Evolutionary conservation across 371 early-diverging fungal genomes (phyloP).

Genomic region (Gilbertella persicaria): DNA sequence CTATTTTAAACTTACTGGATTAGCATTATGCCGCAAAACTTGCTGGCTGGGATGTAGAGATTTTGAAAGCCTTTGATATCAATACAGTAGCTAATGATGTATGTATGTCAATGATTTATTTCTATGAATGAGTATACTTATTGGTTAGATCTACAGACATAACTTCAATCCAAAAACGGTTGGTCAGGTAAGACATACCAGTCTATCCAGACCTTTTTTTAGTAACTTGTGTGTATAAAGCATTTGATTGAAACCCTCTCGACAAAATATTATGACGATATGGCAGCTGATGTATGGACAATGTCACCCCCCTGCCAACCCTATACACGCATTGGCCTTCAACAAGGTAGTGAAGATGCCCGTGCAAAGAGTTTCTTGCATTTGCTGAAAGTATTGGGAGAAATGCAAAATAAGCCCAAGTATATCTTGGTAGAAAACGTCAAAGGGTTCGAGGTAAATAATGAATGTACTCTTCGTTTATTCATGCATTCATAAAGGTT

Average conservation of each 20-base stretch:
- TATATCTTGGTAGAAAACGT: constrained; percentile 85
- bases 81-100: constrained; percentile 80
- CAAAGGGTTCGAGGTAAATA: constrained; percentile 74
- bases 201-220: no score
- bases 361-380: constrained; percentile 78
- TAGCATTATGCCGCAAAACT: constrained; percentile 73
- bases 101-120: not conserved
- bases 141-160: constrained; percentile 58
- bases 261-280: constrained; percentile 59
- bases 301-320: constrained; percentile 90
- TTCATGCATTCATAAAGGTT: constrained; percentile 24
- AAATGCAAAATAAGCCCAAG: constrained; percentile 60
- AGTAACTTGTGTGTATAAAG: constrained; percentile 24
- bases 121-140: not conserved
- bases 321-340: constrained; percentile 77
- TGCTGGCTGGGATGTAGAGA: constrained; percentile 60
- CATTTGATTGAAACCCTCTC: constrained; percentile 71
- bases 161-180: constrained; percentile 71
- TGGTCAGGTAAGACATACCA: constrained; percentile 56
- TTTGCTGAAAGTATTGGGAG: constrained; percentile 62
- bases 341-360: constrained; percentile 74
- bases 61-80: constrained; percentile 79
- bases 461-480: not conserved
- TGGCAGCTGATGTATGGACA: constrained; percentile 76
- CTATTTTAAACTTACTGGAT: not conserved